Evolutionary conservation across 2,329 filamentous ascomycete species (phyloP).

Genomic region (Calonectria pseudoreteaudii): DNA sequence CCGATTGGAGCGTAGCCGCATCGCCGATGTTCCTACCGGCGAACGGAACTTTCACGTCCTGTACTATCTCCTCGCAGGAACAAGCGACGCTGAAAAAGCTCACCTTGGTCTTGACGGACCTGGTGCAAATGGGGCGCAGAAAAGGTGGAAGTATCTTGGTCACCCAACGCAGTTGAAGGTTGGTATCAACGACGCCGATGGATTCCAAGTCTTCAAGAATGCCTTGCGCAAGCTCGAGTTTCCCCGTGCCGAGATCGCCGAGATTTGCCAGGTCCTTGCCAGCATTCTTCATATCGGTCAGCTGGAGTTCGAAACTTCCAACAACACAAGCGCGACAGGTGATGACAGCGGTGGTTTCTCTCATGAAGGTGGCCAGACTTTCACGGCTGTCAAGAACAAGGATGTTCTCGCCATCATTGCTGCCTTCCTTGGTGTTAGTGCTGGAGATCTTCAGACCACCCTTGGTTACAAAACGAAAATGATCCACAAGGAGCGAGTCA

Average conservation of each 20-base stretch:
- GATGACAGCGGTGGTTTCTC: slow-evolving; percentile 98
- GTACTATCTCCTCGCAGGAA: slow-evolving; percentile 95
- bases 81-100: slow-evolving; percentile 87
- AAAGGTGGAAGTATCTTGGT: slow-evolving; percentile 95
- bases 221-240: slow-evolving; percentile 95
- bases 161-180: slow-evolving; percentile 98
- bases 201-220: slow-evolving; percentile 97
- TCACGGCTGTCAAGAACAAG: slow-evolving; percentile 93
- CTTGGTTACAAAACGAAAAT: slow-evolving; percentile 98
- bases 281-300: slow-evolving; percentile 97
- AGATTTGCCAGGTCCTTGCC: slow-evolving; percentile 95
- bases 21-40: slow-evolving; percentile 91
- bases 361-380: slow-evolving; percentile 88
- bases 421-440: slow-evolving; percentile 91
- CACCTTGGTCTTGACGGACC: slow-evolving; percentile 77
- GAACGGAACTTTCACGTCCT: slow-evolving; percentile 97
- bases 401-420: slow-evolving; percentile 88
- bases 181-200: slow-evolving; percentile 94
- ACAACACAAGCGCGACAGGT: slow-evolving; percentile 80
- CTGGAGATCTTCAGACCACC: slow-evolving; percentile 85
- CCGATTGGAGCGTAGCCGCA: slow-evolving; percentile 89
- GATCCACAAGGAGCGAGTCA: slow-evolving; percentile 95
- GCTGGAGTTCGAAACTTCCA: slow-evolving; percentile 88
- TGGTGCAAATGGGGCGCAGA: slow-evolving; percentile 67
- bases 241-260: slow-evolving; percentile 90